Percentiles rank a stretch among this genome's conserved stretches.
Evolutionary conservation across 441 rosid species (phyloP).

Genomic region (Croton setiger): DNA sequence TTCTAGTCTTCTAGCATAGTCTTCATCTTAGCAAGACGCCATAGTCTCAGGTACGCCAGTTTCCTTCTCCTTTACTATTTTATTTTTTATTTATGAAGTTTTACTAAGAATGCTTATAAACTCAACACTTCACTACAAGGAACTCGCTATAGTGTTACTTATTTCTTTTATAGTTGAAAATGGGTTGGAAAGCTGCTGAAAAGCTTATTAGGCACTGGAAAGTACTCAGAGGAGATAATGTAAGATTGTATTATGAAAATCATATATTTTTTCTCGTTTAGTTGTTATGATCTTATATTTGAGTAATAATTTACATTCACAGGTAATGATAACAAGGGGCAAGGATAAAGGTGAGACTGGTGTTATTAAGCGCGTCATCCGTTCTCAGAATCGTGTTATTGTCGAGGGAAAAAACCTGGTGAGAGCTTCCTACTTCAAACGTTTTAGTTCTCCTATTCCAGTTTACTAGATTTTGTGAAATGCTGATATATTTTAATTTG

Average conservation of each 20-base stretch:
- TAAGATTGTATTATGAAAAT: slow-evolving; percentile 26
- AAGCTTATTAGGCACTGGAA: slow-evolving; percentile 94
- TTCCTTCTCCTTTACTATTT: too few species aligned
- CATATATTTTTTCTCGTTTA: not conserved
- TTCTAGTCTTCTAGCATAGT: too few species aligned
- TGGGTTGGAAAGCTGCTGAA: slow-evolving; percentile 99
- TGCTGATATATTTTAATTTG: not conserved
- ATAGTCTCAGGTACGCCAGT: too few species aligned
- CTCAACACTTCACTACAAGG: not conserved
- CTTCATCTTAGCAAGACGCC: too few species aligned
- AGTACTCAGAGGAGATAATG: slow-evolving; percentile 88
- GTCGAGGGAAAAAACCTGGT: slow-evolving; percentile 87
- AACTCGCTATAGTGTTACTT: not conserved
- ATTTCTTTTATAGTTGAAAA: slow-evolving; percentile 20
- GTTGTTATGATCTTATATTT: not conserved
- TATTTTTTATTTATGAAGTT: too few species aligned
- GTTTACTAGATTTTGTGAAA: not conserved
- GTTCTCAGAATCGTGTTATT: slow-evolving; percentile 85
- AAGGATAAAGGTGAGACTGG: slow-evolving; percentile 86
- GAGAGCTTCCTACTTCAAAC: slow-evolving; percentile 4
- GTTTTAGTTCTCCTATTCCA: not conserved
- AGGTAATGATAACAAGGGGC: slow-evolving; percentile 81
- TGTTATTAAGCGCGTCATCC: slow-evolving; percentile 62
- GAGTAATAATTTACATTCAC: not conserved
- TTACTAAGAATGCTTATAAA: too few species aligned